Evolutionary conservation across 1,284 basidiomycete genomes (phyloP), one percentile per base, ranked within the genome.

Genomic region (Trametes sp.): DNA sequence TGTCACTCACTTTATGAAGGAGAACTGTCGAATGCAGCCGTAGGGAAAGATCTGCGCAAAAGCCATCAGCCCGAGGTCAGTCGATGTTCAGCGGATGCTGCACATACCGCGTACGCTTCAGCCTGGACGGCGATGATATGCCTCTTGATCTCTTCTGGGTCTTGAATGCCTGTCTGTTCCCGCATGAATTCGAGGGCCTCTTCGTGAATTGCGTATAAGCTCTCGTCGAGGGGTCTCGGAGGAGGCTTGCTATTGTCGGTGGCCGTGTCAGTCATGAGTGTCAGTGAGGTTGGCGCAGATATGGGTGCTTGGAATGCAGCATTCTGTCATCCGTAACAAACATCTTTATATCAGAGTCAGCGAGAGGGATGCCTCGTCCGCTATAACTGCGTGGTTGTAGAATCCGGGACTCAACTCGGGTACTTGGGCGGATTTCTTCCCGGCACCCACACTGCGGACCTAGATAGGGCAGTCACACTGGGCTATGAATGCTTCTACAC

Each of bases 71-170:
- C 4, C 31, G 10, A 35, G 31, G 3, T 26, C 29, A 21, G 21
- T 14, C 23, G 23, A 46, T 28, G 2, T 16, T 28, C 45, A 28
- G 9, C 16, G 35, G 31, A 23, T 16, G 19, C n/a, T 14, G 16
- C 19, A 52, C 57, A 19, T 28, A 68, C 59, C 36, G 45, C 24
- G 21, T 63, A 65, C 0, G 69, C 69, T 33, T 79, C 77, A 42
- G 61, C 66, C 61, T 82, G 83, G 14, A 82, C 75, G 1, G 62
- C 52, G 19, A 84, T 53, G 33, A 86, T 79, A 68, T 86, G 84
- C 52, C 73, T 59, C 69, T 76, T 83, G 58, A 84, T 70, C 54
- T 74, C 74, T 2, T 77, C 74, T 2, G 78, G 75, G 57, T 80
- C 74, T 7, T 74, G 59, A 33, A 83, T 82, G 0, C 78, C 77